phyloP scores from a whole-genome alignment of 495 filamentous ascomycete species.

The Aspergillus coremiiformis region DNA sequence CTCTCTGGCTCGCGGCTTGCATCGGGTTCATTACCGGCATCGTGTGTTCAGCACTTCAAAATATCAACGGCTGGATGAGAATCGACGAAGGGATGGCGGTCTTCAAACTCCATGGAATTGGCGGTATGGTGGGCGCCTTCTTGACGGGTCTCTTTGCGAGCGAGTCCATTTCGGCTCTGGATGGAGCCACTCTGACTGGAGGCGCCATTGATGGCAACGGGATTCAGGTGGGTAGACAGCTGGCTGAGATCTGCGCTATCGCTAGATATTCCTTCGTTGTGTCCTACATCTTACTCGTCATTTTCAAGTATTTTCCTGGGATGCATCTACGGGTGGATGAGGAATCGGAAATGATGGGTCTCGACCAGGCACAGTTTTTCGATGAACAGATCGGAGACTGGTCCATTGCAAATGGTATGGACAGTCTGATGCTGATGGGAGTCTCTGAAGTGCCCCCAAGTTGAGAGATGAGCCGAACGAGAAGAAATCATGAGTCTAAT shows the following conservation, averaged over 20 bases:
- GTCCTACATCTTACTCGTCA: conserved; percentile 45
- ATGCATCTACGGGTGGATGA: conserved; percentile 50
- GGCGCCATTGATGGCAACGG: conserved; percentile 53
- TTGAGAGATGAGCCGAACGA: conserved; percentile 5
- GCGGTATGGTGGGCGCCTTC: conserved; percentile 55
- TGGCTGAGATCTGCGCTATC: conserved; percentile 53
- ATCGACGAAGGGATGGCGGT: conserved; percentile 59
- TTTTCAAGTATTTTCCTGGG: conserved; percentile 51
- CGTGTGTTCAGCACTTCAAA: conserved; percentile 42
- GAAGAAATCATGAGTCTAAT: conserved; percentile 5
- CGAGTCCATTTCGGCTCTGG: conserved; percentile 35
- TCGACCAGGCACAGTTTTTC: conserved; percentile 51
- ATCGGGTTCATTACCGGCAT: conserved; percentile 53
- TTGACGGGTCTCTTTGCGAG: conserved; percentile 56
- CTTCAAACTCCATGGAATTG: conserved; percentile 56
- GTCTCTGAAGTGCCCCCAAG: conserved; percentile 13
- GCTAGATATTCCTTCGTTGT: conserved; percentile 49
- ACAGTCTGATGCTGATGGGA: conserved; percentile 16
- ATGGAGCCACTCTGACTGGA: conserved; percentile 39
- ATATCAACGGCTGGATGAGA: conserved; percentile 49
- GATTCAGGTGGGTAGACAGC: conserved; percentile 51
- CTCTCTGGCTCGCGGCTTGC: conserved; percentile 47
- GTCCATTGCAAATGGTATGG: conserved; percentile 21
- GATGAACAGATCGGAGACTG: conserved; percentile 53
- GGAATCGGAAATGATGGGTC: conserved; percentile 48